These are phyloP conservation scores for Davidsoniella australis DNA, from an alignment of 2,329 filamentous ascomycete genomes.

Conservation along the genomic window DNA sequence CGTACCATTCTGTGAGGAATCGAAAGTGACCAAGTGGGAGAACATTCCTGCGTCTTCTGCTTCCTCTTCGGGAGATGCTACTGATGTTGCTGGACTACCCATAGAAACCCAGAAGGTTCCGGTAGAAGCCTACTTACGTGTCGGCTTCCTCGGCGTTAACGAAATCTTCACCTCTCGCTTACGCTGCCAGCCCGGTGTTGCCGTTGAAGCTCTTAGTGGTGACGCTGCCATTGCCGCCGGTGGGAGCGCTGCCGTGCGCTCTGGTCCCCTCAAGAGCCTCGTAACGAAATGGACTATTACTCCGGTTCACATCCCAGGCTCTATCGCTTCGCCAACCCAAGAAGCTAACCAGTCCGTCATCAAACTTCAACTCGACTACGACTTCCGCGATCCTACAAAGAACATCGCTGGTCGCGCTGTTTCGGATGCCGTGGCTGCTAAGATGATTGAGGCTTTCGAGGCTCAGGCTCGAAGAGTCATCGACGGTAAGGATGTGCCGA, in stretches of 20 bases:
- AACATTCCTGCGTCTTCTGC: conserved; percentile 22
- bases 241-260: conserved; percentile 16
- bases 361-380: conserved; percentile 57
- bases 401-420: conserved; percentile 64
- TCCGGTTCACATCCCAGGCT: conserved; percentile 20
- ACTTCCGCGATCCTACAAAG: conserved; percentile 81
- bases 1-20: conserved; percentile 76
- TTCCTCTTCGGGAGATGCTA: conserved; percentile 12
- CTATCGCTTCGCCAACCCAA: conserved; percentile 15
- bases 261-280: conserved; percentile 47
- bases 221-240: conserved; percentile 26
- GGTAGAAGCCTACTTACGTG: conserved; percentile 56
- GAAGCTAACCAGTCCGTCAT: conserved; percentile 44
- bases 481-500: conserved; percentile 15
- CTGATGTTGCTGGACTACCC: conserved; percentile 15
- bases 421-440: conserved; percentile 64
- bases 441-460: conserved; percentile 93
- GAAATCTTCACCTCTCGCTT: conserved; percentile 72
- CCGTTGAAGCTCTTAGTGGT: conserved; percentile 66
- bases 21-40: conserved; percentile 55
- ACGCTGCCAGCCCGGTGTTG: conserved; percentile 53
- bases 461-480: conserved; percentile 49
- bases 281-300: conserved; percentile 52
- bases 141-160: conserved; percentile 70
- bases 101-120: conserved; percentile 37